Conservation (phyloP, 768 basidiomycete species). For the Solioccasus polychromus region DNA sequence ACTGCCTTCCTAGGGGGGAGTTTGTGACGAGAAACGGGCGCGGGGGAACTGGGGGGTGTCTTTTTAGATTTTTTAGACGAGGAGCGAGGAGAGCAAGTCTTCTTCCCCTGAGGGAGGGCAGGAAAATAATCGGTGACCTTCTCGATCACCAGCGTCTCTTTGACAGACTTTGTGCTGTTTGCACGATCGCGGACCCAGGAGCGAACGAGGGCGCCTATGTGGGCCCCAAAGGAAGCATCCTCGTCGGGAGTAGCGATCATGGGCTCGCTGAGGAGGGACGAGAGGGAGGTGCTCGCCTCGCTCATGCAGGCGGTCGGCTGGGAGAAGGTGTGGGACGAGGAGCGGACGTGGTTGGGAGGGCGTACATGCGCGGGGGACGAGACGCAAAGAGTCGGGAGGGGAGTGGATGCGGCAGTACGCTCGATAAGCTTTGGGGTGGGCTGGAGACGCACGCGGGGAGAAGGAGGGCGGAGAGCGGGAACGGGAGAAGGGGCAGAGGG, state of each 20-base stretch:
- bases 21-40: slow-evolving; percentile 13
- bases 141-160: slow-evolving; percentile 23
- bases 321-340: slow-evolving; percentile 33
- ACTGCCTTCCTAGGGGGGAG: slow-evolving; percentile 6
- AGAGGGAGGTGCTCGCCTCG: slow-evolving; percentile 48
- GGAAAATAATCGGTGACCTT: slow-evolving; percentile 32
- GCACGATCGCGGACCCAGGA: slow-evolving; percentile 28
- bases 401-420: slow-evolving; percentile 28
- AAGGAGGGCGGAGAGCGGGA: slow-evolving; percentile 11
- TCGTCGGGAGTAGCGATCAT: slow-evolving; percentile 40
- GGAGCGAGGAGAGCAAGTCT: background rate
- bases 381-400: slow-evolving; percentile 49
- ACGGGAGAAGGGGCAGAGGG: slow-evolving; percentile 3
- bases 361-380: slow-evolving; percentile 38
- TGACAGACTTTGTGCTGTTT: slow-evolving; percentile 28
- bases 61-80: slow-evolving; percentile 22
- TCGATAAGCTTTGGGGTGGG: slow-evolving; percentile 36
- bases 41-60: slow-evolving; percentile 11
- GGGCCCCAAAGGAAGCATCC: slow-evolving; percentile 43
- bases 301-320: slow-evolving; percentile 29
- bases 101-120: slow-evolving; percentile 19
- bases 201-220: slow-evolving; percentile 41
- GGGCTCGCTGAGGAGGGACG: slow-evolving; percentile 46
- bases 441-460: slow-evolving; percentile 22
- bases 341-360: slow-evolving; percentile 27